These are phyloP conservation scores for Hyaloperonospora arabidopsidis DNA, from an alignment of 352 stramenopile species.

Conservation along the genomic window DNA sequence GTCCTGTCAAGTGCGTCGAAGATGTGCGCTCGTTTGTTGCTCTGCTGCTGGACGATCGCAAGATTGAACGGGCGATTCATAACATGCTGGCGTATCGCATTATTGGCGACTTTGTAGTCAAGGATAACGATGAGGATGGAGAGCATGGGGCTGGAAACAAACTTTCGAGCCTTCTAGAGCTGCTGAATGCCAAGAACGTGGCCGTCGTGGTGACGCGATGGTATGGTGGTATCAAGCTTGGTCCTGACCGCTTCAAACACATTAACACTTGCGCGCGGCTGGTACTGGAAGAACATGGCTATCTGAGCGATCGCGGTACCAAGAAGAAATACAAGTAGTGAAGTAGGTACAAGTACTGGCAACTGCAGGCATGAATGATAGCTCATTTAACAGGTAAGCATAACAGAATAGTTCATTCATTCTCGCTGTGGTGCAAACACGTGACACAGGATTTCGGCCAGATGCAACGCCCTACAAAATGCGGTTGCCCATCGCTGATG, in stretches of 20 bases:
- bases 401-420: too few relatives aligned
- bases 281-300: conserved; percentile 65
- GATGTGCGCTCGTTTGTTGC: conserved; percentile 76
- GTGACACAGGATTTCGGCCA: neutral
- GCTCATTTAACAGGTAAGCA: too few relatives aligned
- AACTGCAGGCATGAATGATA: too few relatives aligned
- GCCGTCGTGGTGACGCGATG: conserved; percentile 79
- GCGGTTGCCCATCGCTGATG: conserved; percentile 88
- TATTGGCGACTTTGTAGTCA: conserved; percentile 54
- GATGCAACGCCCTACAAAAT: conserved; percentile 58
- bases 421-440: too few relatives aligned
- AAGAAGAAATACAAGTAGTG: conserved; percentile 51
- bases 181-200: conserved; percentile 73
- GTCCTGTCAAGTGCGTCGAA: conserved; percentile 49
- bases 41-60: conserved; percentile 71
- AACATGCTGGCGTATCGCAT: conserved; percentile 88
- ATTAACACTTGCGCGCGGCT: conserved; percentile 69
- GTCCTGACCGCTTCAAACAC: conserved; percentile 84
- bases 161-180: conserved; percentile 71
- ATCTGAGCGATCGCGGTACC: conserved; percentile 31
- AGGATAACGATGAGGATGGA: conserved; percentile 85
- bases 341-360: conserved; percentile 1
- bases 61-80: conserved; percentile 77
- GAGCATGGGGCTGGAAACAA: conserved; percentile 78
- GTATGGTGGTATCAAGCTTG: conserved; percentile 78